Evolutionary conservation across 106 monocot species (phyloP).

Genomic region (Dendrobium nobile): DNA sequence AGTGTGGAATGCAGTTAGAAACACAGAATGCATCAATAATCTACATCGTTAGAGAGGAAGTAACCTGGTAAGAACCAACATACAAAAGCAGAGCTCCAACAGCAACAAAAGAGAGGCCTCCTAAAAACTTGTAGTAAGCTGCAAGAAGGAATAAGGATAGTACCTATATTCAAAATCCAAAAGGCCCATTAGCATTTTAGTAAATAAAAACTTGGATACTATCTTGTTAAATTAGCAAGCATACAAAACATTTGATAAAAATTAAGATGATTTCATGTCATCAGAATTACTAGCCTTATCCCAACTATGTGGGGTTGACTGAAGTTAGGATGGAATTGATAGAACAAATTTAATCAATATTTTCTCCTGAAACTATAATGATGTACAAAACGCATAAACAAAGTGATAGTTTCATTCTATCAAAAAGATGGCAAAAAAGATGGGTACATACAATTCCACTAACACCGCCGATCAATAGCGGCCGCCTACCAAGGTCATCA

Average conservation of each 20-base stretch:
- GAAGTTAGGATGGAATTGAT: not conserved
- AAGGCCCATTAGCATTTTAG: not conserved
- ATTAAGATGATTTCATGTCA: not conserved
- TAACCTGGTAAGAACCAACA: constrained; percentile 96
- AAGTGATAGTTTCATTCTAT: not conserved
- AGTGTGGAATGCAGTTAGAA: not conserved
- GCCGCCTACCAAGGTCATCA: constrained; percentile 87
- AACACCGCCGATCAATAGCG: constrained; percentile 79
- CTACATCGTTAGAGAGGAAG: constrained; percentile 5
- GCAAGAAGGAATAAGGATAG: constrained; percentile 84
- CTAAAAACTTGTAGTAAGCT: constrained; percentile 85
- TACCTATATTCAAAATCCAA: constrained; percentile 39
- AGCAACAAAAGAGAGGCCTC: constrained; percentile 64
- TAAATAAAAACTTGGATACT: not conserved
- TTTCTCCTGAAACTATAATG: not conserved
- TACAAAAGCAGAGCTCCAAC: constrained; percentile 92
- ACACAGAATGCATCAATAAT: not conserved
- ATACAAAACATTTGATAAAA: not conserved
- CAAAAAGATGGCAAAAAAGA: not conserved
- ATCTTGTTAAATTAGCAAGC: not conserved
- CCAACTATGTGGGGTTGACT: not conserved
- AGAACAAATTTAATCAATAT: not conserved
- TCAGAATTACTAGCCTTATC: not conserved
- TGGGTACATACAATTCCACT: constrained; percentile 74
- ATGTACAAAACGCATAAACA: not conserved